These are phyloP conservation scores for Ophiostoma fasciatum DNA, from an alignment of 2,329 filamentous ascomycete genomes.

Conservation along the genomic window DNA sequence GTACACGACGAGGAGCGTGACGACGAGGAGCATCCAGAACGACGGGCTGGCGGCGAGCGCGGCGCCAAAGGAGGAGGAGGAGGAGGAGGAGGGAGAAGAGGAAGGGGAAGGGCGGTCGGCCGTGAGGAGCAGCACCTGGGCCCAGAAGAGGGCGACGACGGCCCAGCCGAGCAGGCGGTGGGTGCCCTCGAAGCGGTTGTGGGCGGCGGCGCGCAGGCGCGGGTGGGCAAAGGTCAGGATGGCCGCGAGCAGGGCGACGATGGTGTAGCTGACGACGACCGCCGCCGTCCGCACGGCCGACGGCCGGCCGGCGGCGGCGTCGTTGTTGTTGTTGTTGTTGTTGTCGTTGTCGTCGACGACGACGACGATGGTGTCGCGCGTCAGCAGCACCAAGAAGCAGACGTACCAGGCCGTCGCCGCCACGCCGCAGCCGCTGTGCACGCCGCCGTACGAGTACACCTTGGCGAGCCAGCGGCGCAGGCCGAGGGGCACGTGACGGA, in stretches of 20 bases:
- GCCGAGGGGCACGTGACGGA: constrained; percentile 20
- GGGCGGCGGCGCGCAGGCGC: constrained; percentile 15
- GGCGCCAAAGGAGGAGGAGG: constrained; percentile 18
- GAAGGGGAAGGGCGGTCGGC: too few species aligned
- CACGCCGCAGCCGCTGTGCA: constrained; percentile 36
- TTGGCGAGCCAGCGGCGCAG: constrained; percentile 32
- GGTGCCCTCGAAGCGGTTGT: constrained; percentile 21
- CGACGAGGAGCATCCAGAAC: constrained; percentile 53
- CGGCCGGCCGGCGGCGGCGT: neutral
- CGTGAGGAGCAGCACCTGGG: constrained; percentile 40
- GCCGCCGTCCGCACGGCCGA: constrained; percentile 14
- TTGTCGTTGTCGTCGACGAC: constrained; percentile 9
- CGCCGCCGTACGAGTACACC: constrained; percentile 37
- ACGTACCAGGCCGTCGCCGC: constrained; percentile 33
- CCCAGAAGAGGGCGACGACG: constrained; percentile 42
- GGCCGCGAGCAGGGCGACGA: constrained; percentile 15
- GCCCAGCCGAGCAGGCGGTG: constrained; percentile 23
- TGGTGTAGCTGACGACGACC: constrained; percentile 16
- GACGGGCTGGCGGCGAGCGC: constrained; percentile 24
- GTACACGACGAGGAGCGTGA: constrained; percentile 50
- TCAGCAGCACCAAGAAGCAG: constrained; percentile 21
- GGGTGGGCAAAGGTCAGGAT: constrained; percentile 19
- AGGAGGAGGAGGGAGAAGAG: constrained; percentile 19
- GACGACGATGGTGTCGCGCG: too few species aligned
- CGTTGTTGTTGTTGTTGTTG: neutral